Base-by-base conservation (phyloP, 2,329 filamentous ascomycete genomes). In the Verticillium nubilum region DNA sequence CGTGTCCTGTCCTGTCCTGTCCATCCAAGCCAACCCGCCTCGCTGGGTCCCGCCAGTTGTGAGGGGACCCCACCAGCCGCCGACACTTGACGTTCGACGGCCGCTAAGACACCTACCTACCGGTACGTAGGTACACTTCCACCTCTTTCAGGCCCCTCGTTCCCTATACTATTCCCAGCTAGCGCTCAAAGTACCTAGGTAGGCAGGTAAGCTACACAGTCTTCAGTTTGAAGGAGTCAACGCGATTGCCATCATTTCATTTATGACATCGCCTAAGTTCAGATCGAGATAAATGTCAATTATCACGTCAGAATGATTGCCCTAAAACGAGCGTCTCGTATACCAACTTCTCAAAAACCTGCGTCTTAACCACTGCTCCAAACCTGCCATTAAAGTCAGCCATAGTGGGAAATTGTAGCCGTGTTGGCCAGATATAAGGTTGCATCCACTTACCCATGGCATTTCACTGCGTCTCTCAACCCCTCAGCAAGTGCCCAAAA, bases 381-480 rank as follows among this genome's bases (percentile, higher is more conserved):
- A 62, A 60, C 3, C 61, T 62, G 28, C 5, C 2, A 47, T 2
- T 10, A 35, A 37, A 4, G n/a, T 26, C 52, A 57, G 17, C 17
- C 12, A 53, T 26, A 4, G 10, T 9, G 1, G 1, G 4, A 6
- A 17, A 4, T n/a, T 9, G 2, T 15, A 10, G 29, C 33, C 33
- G 7, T 33, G 4, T 17, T 4, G 3, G 13, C 15, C 33, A 37
- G 33, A n/a, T n/a, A n/a, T 15, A 17, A 19, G 2, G 15, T 37
- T 19, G n/a, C 9, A 15, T 5, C 12, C 10, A 55, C 42, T 12
- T 35, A 62, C 74, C 74, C 74, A 57, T 74, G 72, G 52, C 75
- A 77, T 52, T 70, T 69, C 5, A 76, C 70, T 7, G 69, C 66
- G 2, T 69, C 66, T 6, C 68, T 55, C 33, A 77, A 58, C 3